These are phyloP conservation scores for Blastobotrys proliferans DNA, from an alignment of 1,139 yeast species.

Conservation along the genomic window DNA sequence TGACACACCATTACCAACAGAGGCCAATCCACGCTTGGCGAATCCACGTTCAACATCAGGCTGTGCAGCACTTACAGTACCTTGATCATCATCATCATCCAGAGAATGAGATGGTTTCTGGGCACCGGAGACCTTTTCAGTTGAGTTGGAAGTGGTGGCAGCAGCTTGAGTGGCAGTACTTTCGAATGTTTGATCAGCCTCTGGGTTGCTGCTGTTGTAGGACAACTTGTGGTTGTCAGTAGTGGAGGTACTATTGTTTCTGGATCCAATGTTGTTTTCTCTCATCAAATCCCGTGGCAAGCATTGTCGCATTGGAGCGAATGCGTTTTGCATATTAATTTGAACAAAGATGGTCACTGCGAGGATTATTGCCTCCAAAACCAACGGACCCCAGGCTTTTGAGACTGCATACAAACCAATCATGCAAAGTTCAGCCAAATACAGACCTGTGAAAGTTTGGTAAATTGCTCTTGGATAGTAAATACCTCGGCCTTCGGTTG, in stretches of 20 bases:
- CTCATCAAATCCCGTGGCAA: conserved; percentile 52
- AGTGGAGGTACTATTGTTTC: neutral
- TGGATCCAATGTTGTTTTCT: neutral
- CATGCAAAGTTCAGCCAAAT: conserved; percentile 80
- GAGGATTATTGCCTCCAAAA: conserved; percentile 62
- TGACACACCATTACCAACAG: conserved; percentile 7
- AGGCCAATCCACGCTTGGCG: neutral
- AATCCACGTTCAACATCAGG: conserved; percentile 1
- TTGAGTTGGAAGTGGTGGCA: conserved; percentile 1
- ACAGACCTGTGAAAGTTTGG: conserved; percentile 84
- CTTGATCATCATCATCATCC: neutral
- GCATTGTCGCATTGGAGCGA: conserved; percentile 57
- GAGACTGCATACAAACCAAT: conserved; percentile 85
- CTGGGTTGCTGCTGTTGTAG: neutral
- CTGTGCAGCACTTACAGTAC: conserved; percentile 4
- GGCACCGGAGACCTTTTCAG: neutral
- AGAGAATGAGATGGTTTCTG: conserved; percentile 1
- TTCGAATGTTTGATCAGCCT: neutral
- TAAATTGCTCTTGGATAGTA: conserved; percentile 84
- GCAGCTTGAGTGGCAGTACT: neutral
- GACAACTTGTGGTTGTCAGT: neutral
- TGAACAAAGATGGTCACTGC: conserved; percentile 66
- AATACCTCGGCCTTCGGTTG: conserved; percentile 74
- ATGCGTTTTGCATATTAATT: conserved; percentile 54
- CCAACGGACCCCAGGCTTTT: conserved; percentile 93